A percentile compares a stretch with the other conserved stretches of the same genome.
Conservation (phyloP, 73 alveolate genomes). For the Tetrahymena malaccensis region DNA sequence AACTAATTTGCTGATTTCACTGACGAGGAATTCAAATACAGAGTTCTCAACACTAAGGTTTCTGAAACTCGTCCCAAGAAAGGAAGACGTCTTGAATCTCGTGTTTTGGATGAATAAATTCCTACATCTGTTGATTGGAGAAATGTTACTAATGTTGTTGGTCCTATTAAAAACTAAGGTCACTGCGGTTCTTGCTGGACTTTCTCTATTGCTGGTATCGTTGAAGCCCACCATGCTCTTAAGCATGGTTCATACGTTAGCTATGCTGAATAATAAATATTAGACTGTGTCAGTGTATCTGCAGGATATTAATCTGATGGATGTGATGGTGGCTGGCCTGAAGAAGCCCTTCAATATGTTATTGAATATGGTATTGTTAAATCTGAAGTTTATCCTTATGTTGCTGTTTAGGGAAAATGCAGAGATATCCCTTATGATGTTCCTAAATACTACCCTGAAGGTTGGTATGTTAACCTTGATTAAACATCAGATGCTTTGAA, state of each 20-base stretch:
- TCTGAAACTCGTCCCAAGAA: background rate
- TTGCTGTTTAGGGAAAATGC: background rate
- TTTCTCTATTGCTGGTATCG: constrained; percentile 49
- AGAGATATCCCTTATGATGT: background rate
- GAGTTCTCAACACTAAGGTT: background rate
- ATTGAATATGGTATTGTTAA: background rate
- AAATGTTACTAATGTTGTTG: constrained; percentile 24
- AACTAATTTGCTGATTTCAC: background rate
- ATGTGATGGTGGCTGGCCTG: constrained; percentile 43
- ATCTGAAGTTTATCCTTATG: constrained; percentile 32
- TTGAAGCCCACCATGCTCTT: constrained; percentile 18
- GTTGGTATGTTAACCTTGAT: background rate
- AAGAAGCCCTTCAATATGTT: constrained; percentile 13
- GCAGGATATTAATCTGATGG: constrained; percentile 11
- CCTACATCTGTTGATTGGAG: constrained; percentile 46
- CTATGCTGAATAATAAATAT: constrained; percentile 40
- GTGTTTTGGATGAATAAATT: background rate
- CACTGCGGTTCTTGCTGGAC: constrained; percentile 52
- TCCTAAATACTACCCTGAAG: background rate
- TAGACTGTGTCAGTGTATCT: constrained; percentile 37
- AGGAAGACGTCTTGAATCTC: background rate
- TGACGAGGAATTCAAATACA: background rate
- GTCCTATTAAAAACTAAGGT: constrained; percentile 44
- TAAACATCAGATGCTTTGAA: background rate
- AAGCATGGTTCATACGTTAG: background rate